Evolutionary conservation across 805 yeast species (phyloP).

Genomic region (Candida sphagnicola): DNA sequence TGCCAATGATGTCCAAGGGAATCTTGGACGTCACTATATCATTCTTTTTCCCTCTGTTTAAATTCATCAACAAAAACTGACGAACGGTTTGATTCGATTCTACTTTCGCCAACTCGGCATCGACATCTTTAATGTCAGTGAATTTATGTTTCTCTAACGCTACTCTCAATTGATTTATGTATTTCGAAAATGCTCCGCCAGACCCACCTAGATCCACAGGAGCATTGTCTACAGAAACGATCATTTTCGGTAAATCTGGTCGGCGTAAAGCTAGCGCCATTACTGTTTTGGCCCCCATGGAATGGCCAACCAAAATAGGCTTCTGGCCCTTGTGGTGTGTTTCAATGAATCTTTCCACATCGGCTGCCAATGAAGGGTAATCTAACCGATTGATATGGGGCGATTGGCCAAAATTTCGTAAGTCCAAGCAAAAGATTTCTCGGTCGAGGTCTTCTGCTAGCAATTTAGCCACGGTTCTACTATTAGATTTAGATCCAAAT

Average conservation of each 20-base stretch:
- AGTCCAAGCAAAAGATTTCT: constrained; percentile 67
- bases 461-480: constrained; percentile 69
- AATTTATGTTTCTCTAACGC: constrained; percentile 48
- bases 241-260: constrained; percentile 56
- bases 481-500: constrained; percentile 81
- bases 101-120: constrained; percentile 53
- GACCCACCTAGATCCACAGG: constrained; percentile 63
- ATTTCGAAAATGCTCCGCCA: constrained; percentile 56
- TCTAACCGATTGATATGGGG: constrained; percentile 73
- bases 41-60: constrained; percentile 41
- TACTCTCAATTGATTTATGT: constrained; percentile 57
- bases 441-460: constrained; percentile 45
- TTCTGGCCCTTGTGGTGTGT: constrained; percentile 31
- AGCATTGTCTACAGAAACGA: constrained; percentile 85
- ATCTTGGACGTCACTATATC: constrained; percentile 50
- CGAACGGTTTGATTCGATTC: constrained; percentile 61
- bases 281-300: constrained; percentile 93
- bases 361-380: constrained; percentile 79
- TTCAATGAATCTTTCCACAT: constrained; percentile 68
- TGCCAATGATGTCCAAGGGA: constrained; percentile 68
- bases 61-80: constrained; percentile 74
- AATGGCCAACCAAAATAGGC: constrained; percentile 73
- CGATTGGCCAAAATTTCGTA: constrained; percentile 91
- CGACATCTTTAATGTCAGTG: constrained; percentile 62
- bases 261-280: constrained; percentile 78